These are phyloP conservation scores for Globisporangium cystogenes DNA, from an alignment of 352 stramenopile genomes.

Conservation along the genomic window DNA sequence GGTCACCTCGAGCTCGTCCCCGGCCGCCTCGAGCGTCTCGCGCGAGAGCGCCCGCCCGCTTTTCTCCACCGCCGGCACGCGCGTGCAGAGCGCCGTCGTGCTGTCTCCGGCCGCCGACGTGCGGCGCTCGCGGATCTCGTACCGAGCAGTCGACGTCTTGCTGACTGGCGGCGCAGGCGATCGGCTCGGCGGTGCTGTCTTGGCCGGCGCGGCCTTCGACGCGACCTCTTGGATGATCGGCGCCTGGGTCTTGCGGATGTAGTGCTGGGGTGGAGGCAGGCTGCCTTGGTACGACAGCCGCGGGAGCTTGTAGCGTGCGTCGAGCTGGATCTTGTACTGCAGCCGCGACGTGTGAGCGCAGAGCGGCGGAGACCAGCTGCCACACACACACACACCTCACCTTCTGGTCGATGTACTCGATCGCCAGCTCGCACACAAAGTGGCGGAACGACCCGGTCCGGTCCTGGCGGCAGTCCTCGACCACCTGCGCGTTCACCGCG, in stretches of 20 bases:
- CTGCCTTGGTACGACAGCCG: constrained; percentile 57
- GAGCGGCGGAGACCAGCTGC: not conserved
- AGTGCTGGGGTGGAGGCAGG: constrained; percentile 66
- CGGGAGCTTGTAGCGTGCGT: constrained; percentile 72
- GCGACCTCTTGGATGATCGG: constrained; percentile 73
- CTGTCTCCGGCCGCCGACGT: not conserved
- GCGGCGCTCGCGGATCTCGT: constrained; percentile 31
- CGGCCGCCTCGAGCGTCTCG: constrained; percentile 29
- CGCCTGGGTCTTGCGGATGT: constrained; percentile 65
- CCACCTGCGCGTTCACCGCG: constrained; percentile 70
- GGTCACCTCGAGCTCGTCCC: constrained; percentile 24
- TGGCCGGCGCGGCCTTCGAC: not conserved
- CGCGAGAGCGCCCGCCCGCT: constrained; percentile 35
- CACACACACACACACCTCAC: too few species aligned
- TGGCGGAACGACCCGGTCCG: constrained; percentile 67
- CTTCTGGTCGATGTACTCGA: constrained; percentile 83
- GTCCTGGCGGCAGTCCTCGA: constrained; percentile 58
- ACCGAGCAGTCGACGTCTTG: constrained; percentile 27
- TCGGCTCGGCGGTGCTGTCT: not conserved
- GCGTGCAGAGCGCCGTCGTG: constrained; percentile 20
- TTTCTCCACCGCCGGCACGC: constrained; percentile 25
- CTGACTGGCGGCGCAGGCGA: not conserved
- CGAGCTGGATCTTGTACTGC: constrained; percentile 78
- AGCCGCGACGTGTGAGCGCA: not conserved
- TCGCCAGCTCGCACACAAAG: constrained; percentile 77